Percentiles rank a stretch among this genome's conserved stretches.
Conservation (phyloP, 768 basidiomycete genomes). For the Pulveroboletus sp. region DNA sequence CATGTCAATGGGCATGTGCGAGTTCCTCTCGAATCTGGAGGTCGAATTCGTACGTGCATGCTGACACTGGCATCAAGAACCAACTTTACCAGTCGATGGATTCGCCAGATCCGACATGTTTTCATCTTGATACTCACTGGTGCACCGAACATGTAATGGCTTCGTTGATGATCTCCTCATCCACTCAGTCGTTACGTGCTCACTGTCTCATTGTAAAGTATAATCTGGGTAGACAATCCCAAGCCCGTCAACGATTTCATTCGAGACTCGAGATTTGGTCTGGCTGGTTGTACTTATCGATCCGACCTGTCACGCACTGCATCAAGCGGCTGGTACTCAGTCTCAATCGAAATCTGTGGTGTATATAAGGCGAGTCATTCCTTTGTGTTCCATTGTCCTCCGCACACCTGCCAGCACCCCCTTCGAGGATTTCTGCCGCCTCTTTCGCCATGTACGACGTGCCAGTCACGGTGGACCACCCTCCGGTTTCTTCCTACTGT, state of each 20-base stretch:
- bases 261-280: background rate
- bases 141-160: background rate
- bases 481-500: background rate
- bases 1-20: no score
- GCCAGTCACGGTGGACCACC: no score
- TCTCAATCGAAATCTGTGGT: background rate
- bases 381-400: background rate
- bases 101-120: no score
- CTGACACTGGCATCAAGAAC: no score
- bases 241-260: background rate
- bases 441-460: background rate
- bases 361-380: constrained; percentile 6
- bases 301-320: background rate
- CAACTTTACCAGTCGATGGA: no score
- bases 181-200: background rate
- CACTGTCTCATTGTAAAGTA: background rate
- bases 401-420: background rate
- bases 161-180: background rate
- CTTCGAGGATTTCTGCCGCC: constrained; percentile 1
- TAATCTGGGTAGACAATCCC: no score
- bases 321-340: background rate
- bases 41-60: no score
- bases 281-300: background rate
- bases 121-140: no score
- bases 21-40: no score